Conservation (phyloP, 768 basidiomycete species). For the Boletus reticuloceps region DNA sequence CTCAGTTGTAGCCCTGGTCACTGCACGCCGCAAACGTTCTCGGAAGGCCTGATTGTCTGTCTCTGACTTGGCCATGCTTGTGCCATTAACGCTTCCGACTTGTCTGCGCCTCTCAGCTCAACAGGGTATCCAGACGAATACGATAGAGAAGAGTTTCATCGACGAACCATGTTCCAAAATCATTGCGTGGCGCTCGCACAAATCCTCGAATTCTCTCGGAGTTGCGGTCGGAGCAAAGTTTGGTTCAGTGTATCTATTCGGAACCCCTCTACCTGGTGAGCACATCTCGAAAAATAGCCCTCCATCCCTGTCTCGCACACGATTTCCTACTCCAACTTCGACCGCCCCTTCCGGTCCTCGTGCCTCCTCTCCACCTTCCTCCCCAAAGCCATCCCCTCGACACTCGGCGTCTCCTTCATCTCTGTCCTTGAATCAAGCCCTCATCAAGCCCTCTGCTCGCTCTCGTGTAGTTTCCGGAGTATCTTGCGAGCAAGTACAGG, state of each 20-base stretch:
- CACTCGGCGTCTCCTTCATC: slow-evolving; percentile 39
- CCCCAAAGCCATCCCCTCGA: slow-evolving; percentile 25
- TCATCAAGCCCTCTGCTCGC: slow-evolving; percentile 54
- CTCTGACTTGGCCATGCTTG: slow-evolving; percentile 17
- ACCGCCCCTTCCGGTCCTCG: slow-evolving; percentile 7
- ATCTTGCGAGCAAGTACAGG: slow-evolving; percentile 67
- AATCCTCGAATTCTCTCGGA: slow-evolving; percentile 9
- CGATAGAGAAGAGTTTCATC: slow-evolving; percentile 24
- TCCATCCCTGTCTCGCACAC: slow-evolving; percentile 14
- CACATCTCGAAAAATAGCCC: slow-evolving; percentile 3
- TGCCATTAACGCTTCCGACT: slow-evolving; percentile 23
- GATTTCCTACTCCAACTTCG: neutral
- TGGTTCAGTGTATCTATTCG: slow-evolving; percentile 30
- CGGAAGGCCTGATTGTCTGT: neutral
- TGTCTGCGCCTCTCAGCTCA: slow-evolving; percentile 12
- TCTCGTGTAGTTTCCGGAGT: slow-evolving; percentile 71
- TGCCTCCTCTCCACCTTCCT: slow-evolving; percentile 19
- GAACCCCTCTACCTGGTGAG: slow-evolving; percentile 24
- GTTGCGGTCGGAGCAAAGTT: slow-evolving; percentile 19
- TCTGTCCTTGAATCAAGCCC: slow-evolving; percentile 34
- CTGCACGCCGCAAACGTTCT: slow-evolving; percentile 7
- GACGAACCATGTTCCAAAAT: slow-evolving; percentile 20
- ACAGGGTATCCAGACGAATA: slow-evolving; percentile 7
- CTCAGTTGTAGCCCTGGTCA: neutral
- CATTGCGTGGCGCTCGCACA: slow-evolving; percentile 15